A percentile compares a stretch with the other conserved stretches of the same genome.
These are phyloP conservation scores for Diversispora epigaea DNA, from an alignment of 192 early-diverging fungal species.

Conservation along the genomic window DNA sequence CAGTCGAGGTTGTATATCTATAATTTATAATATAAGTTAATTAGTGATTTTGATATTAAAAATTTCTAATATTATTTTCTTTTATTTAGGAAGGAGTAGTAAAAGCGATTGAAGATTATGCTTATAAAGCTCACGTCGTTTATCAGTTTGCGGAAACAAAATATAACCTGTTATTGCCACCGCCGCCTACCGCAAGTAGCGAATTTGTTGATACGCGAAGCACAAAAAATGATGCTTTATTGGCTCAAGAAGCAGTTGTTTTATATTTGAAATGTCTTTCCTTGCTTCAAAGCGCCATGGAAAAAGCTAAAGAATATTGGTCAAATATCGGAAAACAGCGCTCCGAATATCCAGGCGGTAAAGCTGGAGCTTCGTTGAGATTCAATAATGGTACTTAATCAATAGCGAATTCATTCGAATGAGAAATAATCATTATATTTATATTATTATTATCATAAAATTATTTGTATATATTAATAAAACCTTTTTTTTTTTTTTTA, in stretches of 20 bases:
- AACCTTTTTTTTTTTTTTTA: slow-evolving; percentile 34
- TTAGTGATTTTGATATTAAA: not conserved
- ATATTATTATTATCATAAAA: not conserved
- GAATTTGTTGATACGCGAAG: slow-evolving; percentile 28
- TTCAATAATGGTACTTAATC: slow-evolving; percentile 40
- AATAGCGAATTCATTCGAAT: not conserved
- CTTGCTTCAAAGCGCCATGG: slow-evolving; percentile 59
- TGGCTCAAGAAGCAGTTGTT: slow-evolving; percentile 68
- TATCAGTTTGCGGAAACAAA: slow-evolving; percentile 62
- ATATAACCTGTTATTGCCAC: slow-evolving; percentile 55
- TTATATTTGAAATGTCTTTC: slow-evolving; percentile 70
- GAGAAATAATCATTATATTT: not conserved
- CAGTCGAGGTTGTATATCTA: slow-evolving; percentile 22
- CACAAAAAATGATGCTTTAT: slow-evolving; percentile 38
- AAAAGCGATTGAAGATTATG: slow-evolving; percentile 65
- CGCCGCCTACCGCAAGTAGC: slow-evolving; percentile 35
- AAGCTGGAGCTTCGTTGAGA: slow-evolving; percentile 37
- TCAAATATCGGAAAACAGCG: slow-evolving; percentile 44
- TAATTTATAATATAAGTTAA: not conserved
- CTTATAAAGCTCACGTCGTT: slow-evolving; percentile 71
- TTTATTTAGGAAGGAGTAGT: slow-evolving; percentile 53
- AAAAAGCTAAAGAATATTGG: slow-evolving; percentile 59
- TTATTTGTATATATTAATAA: not conserved
- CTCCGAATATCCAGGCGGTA: slow-evolving; percentile 30
- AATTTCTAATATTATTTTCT: slow-evolving; percentile 1